A percentile compares a stretch with the other conserved stretches of the same genome.
Conservation (phyloP, 2,329 filamentous ascomycete genomes). For the Bimuria novae-zelandiae region DNA sequence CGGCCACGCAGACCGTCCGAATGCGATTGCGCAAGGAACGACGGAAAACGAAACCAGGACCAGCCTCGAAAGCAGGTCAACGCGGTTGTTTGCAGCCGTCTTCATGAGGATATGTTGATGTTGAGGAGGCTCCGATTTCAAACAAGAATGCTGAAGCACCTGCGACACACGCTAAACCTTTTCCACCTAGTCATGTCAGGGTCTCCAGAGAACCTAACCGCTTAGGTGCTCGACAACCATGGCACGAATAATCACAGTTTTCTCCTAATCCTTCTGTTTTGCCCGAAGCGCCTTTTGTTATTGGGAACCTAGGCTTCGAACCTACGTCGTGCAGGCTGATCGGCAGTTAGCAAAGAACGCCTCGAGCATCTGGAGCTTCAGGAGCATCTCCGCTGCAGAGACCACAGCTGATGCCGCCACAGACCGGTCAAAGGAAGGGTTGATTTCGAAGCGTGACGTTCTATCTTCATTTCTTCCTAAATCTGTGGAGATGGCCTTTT, state of each 20-base stretch:
- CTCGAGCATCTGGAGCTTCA: too few relatives aligned
- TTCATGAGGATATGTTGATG: slow-evolving; percentile 19
- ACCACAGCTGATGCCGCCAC: too few relatives aligned
- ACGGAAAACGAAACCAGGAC: slow-evolving; percentile 6
- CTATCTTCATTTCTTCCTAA: too few relatives aligned
- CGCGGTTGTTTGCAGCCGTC: slow-evolving; percentile 12
- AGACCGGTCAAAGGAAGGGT: too few relatives aligned
- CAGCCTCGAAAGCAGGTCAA: slow-evolving; percentile 15
- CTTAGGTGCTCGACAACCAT: not conserved
- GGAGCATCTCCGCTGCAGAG: too few relatives aligned
- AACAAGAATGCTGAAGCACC: slow-evolving; percentile 8
- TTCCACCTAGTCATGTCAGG: slow-evolving; percentile 14
- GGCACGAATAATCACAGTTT: not conserved
- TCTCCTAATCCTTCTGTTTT: too few relatives aligned
- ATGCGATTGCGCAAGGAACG: slow-evolving; percentile 8
- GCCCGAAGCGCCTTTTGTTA: too few relatives aligned
- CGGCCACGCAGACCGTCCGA: slow-evolving; percentile 18
- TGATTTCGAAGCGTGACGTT: too few relatives aligned
- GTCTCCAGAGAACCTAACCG: slow-evolving; percentile 1
- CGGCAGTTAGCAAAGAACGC: too few relatives aligned
- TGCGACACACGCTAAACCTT: slow-evolving; percentile 25
- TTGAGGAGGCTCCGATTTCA: slow-evolving; percentile 11
- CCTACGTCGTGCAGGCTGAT: too few relatives aligned
- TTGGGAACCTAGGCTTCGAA: too few relatives aligned
- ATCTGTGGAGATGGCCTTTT: too few relatives aligned